phyloP scores from a whole-genome alignment of 2,329 filamentous ascomycete genomes.

The Magnaporthiopsis rhizophila region DNA sequence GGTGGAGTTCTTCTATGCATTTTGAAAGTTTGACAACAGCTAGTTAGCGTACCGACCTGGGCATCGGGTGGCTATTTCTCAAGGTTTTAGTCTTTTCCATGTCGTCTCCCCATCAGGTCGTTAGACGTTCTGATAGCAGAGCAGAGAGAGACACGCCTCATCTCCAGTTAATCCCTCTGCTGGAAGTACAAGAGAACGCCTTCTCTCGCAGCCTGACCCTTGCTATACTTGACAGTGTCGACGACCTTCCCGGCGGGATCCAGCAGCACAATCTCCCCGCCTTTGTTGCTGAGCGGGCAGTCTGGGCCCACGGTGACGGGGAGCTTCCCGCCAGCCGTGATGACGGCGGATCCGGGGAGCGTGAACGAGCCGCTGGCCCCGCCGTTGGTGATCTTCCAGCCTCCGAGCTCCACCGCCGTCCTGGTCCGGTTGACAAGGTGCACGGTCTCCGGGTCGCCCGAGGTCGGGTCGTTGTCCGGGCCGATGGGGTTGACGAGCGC shows the following conservation, averaged over 20 bases:
- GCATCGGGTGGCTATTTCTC: no score
- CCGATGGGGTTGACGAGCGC: constrained; percentile 16
- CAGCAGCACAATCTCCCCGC: constrained; percentile 13
- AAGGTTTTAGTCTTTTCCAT: no score
- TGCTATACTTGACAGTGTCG: constrained; percentile 14
- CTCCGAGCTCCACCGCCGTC: constrained; percentile 9
- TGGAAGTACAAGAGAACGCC: constrained; percentile 13
- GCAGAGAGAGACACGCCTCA: no score
- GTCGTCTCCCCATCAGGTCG: no score
- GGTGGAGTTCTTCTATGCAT: no score
- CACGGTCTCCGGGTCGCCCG: constrained; percentile 14
- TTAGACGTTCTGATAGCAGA: no score
- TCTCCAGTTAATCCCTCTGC: neutral
- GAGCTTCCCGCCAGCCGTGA: constrained; percentile 7
- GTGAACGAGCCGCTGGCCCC: constrained; percentile 7
- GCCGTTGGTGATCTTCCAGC: constrained; percentile 15
- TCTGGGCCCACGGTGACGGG: constrained; percentile 6
- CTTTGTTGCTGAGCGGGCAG: constrained; percentile 13
- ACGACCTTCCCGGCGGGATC: constrained; percentile 12
- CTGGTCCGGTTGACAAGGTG: constrained; percentile 12
- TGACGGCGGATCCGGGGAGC: constrained; percentile 8
- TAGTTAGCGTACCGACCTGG: no score
- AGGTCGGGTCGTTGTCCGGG: constrained; percentile 11
- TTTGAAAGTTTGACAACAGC: no score
- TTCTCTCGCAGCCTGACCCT: constrained; percentile 14